A percentile compares a stretch with the other conserved stretches of the same genome.
Evolutionary conservation across 768 basidiomycete genomes (phyloP).

Genomic region (Terana coerulea): DNA sequence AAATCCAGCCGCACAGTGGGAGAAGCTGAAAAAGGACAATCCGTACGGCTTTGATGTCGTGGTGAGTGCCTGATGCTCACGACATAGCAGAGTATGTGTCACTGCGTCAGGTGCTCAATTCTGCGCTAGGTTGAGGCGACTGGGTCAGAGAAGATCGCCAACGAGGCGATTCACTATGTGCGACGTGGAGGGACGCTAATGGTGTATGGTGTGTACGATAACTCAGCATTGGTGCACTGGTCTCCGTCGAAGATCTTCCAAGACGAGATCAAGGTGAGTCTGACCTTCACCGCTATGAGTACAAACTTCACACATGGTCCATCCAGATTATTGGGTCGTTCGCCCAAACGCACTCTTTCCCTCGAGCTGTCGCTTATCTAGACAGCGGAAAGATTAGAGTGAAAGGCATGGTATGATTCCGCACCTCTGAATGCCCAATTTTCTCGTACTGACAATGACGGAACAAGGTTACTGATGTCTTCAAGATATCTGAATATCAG

Average conservation of each 20-base stretch:
- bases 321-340: slow-evolving; percentile 84
- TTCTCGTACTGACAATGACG: neutral
- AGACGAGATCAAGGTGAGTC: slow-evolving; percentile 59
- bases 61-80: slow-evolving; percentile 17
- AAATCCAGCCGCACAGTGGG: slow-evolving; percentile 76
- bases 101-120: neutral
- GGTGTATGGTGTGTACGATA: slow-evolving; percentile 90
- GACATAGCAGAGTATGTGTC: neutral
- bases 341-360: slow-evolving; percentile 88
- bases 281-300: neutral
- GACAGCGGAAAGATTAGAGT: slow-evolving; percentile 81
- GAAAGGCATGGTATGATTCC: slow-evolving; percentile 65
- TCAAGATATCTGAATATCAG: slow-evolving; percentile 56
- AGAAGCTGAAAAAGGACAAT: slow-evolving; percentile 73
- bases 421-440: neutral
- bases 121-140: slow-evolving; percentile 54
- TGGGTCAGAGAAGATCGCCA: slow-evolving; percentile 83
- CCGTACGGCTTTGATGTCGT: slow-evolving; percentile 78
- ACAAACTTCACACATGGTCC: too few relatives aligned
- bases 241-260: slow-evolving; percentile 77
- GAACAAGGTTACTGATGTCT: slow-evolving; percentile 51
- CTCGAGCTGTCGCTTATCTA: slow-evolving; percentile 84
- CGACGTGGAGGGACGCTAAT: slow-evolving; percentile 79
- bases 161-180: slow-evolving; percentile 87
- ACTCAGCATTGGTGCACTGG: slow-evolving; percentile 83